Conservation (phyloP, 2,329 filamentous ascomycete species). For the Ophiostoma perfectum region DNA sequence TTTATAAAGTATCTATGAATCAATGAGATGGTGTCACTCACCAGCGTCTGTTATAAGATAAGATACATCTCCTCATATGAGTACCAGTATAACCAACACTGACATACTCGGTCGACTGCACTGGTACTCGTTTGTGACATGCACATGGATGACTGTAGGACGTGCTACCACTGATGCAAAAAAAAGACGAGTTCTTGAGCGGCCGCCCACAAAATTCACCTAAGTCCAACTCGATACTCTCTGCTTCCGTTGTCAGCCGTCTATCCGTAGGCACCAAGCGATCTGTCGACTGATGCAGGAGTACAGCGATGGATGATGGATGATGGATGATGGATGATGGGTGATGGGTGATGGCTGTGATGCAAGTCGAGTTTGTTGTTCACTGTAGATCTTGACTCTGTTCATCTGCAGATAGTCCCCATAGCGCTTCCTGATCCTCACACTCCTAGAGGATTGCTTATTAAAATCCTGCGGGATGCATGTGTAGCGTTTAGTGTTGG, state of each 20-base stretch:
- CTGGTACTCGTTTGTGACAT: neutral
- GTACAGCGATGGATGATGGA: neutral
- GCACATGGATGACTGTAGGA: neutral
- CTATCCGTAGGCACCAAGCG: neutral
- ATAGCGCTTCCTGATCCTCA: neutral
- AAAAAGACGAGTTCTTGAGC: too few species aligned
- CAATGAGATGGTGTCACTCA: too few species aligned
- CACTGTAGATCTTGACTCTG: neutral
- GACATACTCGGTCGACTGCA: neutral
- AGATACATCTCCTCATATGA: too few species aligned
- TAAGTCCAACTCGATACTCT: too few species aligned
- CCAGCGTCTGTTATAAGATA: too few species aligned
- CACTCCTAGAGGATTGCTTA: neutral
- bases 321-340: neutral
- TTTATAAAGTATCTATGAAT: neutral
- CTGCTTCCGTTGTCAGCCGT: neutral
- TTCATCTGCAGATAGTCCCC: too few species aligned
- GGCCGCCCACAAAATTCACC: too few species aligned
- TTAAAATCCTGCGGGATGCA: too few species aligned
- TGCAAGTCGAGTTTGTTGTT: neutral
- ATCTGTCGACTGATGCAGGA: neutral
- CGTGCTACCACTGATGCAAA: neutral
- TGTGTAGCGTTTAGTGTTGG: too few species aligned
- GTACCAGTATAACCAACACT: neutral
- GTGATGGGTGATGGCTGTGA: neutral